These are phyloP conservation scores for Oryza punctata DNA, from an alignment of 176 grass and related monocot species.

Conservation along the genomic window DNA sequence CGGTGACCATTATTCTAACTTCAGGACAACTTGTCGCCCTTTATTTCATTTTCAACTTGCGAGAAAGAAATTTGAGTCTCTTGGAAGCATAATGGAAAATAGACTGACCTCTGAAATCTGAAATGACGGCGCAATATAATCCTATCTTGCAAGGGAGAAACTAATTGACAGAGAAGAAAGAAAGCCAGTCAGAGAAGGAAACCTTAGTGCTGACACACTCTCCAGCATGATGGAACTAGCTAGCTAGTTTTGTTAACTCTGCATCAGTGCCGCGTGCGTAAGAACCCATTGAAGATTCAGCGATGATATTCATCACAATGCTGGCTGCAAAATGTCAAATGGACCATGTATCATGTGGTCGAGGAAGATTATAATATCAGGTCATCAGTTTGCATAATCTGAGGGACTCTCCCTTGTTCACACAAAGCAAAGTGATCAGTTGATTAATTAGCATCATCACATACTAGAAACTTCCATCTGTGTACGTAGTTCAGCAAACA, in stretches of 20 bases:
- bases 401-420: background rate
- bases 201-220: slow-evolving; percentile 9
- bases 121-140: background rate
- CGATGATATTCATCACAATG: background rate
- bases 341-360: background rate
- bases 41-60: background rate
- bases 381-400: background rate
- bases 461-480: too few species aligned
- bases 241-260: background rate
- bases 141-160: background rate
- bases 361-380: background rate
- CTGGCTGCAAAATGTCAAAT: background rate
- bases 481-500: background rate
- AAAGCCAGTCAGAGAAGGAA: background rate
- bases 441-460: background rate
- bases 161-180: background rate
- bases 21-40: background rate
- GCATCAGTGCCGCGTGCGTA: slow-evolving; percentile 32
- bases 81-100: slow-evolving; percentile 18
- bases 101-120: background rate
- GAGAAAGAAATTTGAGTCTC: background rate
- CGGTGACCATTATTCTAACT: background rate
- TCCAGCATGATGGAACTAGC: slow-evolving; percentile 11
- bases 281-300: slow-evolving; percentile 33
- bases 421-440: background rate